Base-by-base conservation (phyloP, 495 filamentous ascomycete species). In the Neurospora sp. region DNA sequence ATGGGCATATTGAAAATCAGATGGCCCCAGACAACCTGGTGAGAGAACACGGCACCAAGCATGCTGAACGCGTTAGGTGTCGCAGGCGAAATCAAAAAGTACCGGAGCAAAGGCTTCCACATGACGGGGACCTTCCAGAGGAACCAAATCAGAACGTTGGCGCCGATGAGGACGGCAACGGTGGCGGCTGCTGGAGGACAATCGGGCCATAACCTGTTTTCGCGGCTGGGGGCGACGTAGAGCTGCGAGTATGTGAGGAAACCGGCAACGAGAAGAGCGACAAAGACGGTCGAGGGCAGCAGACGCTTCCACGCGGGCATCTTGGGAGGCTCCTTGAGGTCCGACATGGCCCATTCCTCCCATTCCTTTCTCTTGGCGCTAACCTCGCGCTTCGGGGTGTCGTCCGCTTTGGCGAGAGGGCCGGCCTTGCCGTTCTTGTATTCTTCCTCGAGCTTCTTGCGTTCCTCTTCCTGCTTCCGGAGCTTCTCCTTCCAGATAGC, bases 181-280 rank as follows among this genome's bases (percentile, higher is more conserved):
- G 96, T 98, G 38, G 94, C 93, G 3, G 90, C 89, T 3, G 95
- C 89, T 2, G 92, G 92, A 2, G 94, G 91, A 3, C 93, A 81
- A 75, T 91, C 88, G 0, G 93, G 92, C 78, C 86, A 94, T 68
- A 95, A 75, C 70, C 94, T 86, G 31, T 85, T 82, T 8, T 84
- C 80, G 22, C 80, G 82, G 39, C 80, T 79, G 0, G 92, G 90
- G 22, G 92, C 87, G 47, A 82, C 84, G 77, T 96, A 97, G 71
- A 85, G 83, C 39, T 83, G 74, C 18, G 89, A 86, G 72, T 90
- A 89, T 22, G 82, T 78, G 41, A 85, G 83, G 75, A 84, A 88
- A 27, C 86, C 80, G 8, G 81, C 83, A 3, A 90, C 44, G 7
- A 89, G 78, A 37, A 85, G 71, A 5, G 90, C 27, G 7, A 87